Evolutionary conservation across 352 stramenopile genomes (phyloP), one percentile per base, ranked within the genome.

Genomic region (Plasmopara halstedii): DNA sequence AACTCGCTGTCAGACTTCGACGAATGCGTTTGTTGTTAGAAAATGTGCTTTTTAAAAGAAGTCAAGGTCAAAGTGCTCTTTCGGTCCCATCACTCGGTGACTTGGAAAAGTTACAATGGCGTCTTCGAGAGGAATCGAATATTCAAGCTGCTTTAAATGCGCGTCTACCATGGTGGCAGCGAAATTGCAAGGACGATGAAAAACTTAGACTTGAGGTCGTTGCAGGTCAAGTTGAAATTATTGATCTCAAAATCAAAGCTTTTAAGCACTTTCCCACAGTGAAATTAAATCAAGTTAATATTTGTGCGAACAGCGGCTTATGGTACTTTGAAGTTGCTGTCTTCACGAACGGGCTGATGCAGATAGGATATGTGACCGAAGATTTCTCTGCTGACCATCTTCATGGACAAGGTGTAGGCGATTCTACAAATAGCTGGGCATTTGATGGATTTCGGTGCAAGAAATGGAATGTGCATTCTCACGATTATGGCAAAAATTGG

Each of bases 311-410:
- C 22, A 75, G 64, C 1, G 85, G 83, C 0, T 46, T 92, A 14
- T 97, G 57, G 58, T 97, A 95, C 46, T 95, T 96, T 51, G 88
- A 97, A 67, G 88, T 93, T 2, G 57, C 66, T 2, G 53, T 98
- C 1, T 60, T 95, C 19, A 96, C 72, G 0, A 88, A 91, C 44
- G 91, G 92, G 7, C 64, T 97, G 0, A 94, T 95, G 58, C 91
- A 98, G 54, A 95, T 98, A 54, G 94, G 94, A 2, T 98, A 94
- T 74, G 72, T 95, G 17, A 83, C 92, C n/a, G 49, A 39, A 14
- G 60, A 78, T 0, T 97, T 97, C 57, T 44, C 64, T 6, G 64
- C 79, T n/a, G 85, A 95, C 47, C 57, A 85, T 3, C 45, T 88
- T 6, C 69, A 89, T 60, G 88, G 86, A 3, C 85, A 95, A 60